phyloP scores from a whole-genome alignment of 441 rosid genomes.

The Euphorbia corollata region DNA sequence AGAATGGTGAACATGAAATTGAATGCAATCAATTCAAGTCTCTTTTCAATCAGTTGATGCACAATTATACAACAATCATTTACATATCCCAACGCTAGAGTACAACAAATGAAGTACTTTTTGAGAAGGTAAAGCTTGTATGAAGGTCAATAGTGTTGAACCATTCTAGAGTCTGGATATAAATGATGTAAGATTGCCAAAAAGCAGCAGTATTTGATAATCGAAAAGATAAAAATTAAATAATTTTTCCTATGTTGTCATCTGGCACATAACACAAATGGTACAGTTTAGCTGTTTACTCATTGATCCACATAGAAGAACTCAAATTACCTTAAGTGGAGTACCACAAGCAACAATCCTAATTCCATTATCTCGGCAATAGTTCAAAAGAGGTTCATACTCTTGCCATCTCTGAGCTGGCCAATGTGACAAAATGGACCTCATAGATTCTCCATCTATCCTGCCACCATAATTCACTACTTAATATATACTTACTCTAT shows the following conservation, averaged over 20 bases:
- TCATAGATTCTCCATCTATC: constrained; percentile 67
- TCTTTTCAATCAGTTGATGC: background rate
- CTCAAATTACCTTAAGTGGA: constrained; percentile 60
- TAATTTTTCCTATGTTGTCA: background rate
- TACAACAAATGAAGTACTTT: no score
- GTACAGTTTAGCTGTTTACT: background rate
- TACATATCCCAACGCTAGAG: background rate
- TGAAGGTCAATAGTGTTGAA: background rate
- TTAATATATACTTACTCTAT: constrained; percentile 12
- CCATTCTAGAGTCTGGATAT: background rate
- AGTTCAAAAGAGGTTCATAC: constrained; percentile 67
- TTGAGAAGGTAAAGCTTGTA: no score
- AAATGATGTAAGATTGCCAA: background rate
- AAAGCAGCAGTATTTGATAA: background rate
- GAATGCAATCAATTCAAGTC: constrained; percentile 1
- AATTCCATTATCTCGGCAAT: constrained; percentile 69
- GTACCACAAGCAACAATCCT: constrained; percentile 76
- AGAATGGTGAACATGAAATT: background rate
- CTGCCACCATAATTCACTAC: constrained; percentile 37
- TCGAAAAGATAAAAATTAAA: background rate
- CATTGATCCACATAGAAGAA: background rate
- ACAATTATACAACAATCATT: background rate
- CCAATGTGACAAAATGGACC: constrained; percentile 60
- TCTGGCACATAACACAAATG: background rate
- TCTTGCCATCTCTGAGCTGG: constrained; percentile 72